Base-by-base conservation (phyloP, 306 rosid species). In the Pyrus bretschneideri region DNA sequence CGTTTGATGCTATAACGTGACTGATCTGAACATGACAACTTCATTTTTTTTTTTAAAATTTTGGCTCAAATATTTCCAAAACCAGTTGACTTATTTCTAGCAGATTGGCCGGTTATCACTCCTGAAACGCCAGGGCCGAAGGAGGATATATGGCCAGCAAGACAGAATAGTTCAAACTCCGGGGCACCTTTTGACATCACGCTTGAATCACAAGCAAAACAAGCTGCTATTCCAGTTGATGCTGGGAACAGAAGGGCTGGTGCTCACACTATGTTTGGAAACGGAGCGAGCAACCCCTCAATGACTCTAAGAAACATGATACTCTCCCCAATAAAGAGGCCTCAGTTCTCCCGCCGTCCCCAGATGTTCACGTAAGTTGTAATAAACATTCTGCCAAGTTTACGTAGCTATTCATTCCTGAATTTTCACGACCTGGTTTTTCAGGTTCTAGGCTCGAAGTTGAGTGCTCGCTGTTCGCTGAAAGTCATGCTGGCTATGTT, bases 91-190 rank as follows among this genome's bases (percentile, higher is more conserved):
- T 91, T 78, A 96, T 85, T 85, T 96, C 84, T 84, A 75, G 92
- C 98, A 96, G 99, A 86, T 86, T 83, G 89, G 83, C 83, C 81
- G 83, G 81, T 85, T 65, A 78, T 80, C 85, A 86, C 91, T 88
- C 99, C 99, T 77, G 88, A 85, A 69, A 96, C 99, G 82, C 98
- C 98, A 96, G 99, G 99, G 71, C 96, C 99, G 35, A 91, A 95
- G 86, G 99, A 96, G 79, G 93, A 96, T 69, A 77, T 93, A 73
- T 96, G 99, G 99, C 89, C 98, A 44, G 87, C 93, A 64, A 85
- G 93, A 79, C 99, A 96, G 89, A 92, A 78, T 69, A 91, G 99
- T 84, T 87, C 92, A 49, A 92, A 90, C 85, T 92, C 96, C 0
- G 93, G 93, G 13, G 95, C 91, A 23, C 90, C 82, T 68, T 94